Percentiles rank a stretch among this genome's conserved stretches.
Conservation (phyloP, 768 basidiomycete species). For the Termitomyces sp. region DNA sequence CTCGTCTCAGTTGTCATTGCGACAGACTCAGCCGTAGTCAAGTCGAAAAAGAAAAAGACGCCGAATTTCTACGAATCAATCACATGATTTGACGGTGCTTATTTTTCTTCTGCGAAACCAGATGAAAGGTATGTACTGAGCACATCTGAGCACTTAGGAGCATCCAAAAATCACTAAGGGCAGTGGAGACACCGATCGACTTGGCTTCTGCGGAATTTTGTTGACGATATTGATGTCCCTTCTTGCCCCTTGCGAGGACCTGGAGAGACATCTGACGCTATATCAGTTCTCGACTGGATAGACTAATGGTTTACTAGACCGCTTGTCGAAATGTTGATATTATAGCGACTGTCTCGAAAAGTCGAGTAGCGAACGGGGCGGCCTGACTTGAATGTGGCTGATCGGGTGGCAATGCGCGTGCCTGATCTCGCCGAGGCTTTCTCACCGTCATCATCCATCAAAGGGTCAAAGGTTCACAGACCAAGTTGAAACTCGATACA, state of each 20-base stretch:
- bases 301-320: not conserved
- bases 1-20: constrained; percentile 12
- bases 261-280: no score
- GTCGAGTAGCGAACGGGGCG: not conserved
- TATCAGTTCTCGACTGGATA: not conserved
- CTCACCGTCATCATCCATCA: not conserved
- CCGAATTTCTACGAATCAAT: not conserved
- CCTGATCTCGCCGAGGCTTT: not conserved
- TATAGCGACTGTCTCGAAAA: not conserved
- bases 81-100: not conserved
- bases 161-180: not conserved
- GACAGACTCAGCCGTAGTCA: constrained; percentile 7
- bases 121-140: not conserved
- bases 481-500: not conserved
- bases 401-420: not conserved
- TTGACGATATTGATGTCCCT: not conserved
- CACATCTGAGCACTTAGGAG: not conserved
- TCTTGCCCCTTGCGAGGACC: not conserved
- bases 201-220: not conserved
- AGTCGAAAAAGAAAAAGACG: not conserved
- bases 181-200: not conserved
- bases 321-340: not conserved
- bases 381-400: not conserved
- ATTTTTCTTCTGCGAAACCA: not conserved
- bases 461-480: not conserved